Percentiles rank a stretch among this genome's conserved stretches.
Conservation (phyloP, 352 stramenopile genomes). For the Globisporangium echinulatum region DNA sequence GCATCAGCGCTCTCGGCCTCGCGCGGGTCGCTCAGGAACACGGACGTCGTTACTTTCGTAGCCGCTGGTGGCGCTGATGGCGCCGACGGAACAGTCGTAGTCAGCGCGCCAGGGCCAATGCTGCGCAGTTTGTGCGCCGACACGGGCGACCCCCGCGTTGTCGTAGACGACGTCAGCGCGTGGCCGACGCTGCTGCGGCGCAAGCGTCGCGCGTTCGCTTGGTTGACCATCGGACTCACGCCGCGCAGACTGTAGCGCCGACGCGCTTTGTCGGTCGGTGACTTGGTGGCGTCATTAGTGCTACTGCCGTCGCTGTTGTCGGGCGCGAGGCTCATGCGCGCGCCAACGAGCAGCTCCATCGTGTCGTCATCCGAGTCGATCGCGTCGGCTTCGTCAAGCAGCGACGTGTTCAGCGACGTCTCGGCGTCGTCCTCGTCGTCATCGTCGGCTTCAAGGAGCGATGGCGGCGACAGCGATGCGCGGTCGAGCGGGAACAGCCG, state of each 20-base stretch:
- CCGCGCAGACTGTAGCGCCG: slow-evolving; percentile 62
- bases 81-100: not conserved
- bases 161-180: slow-evolving; percentile 3
- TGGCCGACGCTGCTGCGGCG: slow-evolving; percentile 28
- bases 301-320: no score
- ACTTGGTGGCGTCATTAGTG: not conserved
- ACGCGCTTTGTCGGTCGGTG: slow-evolving; percentile 22
- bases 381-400: slow-evolving; percentile 71
- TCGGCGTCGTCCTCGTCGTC: slow-evolving; percentile 66
- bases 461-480: slow-evolving; percentile 10
- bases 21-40: slow-evolving; percentile 32
- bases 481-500: slow-evolving; percentile 64
- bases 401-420: slow-evolving; percentile 78
- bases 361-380: slow-evolving; percentile 32
- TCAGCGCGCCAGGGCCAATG: slow-evolving; percentile 10
- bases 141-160: slow-evolving; percentile 6
- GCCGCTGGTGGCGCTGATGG: not conserved
- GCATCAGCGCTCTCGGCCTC: slow-evolving; percentile 1
- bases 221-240: slow-evolving; percentile 75
- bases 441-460: slow-evolving; percentile 2
- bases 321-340: slow-evolving; percentile 18
- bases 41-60: slow-evolving; percentile 20
- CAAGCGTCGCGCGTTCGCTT: slow-evolving; percentile 50
- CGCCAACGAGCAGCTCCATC: slow-evolving; percentile 9
- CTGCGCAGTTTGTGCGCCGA: slow-evolving; percentile 12